Percentiles rank a stretch among this genome's conserved stretches.
These are phyloP conservation scores for Metschnikowia lachancei DNA, from an alignment of 805 yeast genomes.

Conservation along the genomic window DNA sequence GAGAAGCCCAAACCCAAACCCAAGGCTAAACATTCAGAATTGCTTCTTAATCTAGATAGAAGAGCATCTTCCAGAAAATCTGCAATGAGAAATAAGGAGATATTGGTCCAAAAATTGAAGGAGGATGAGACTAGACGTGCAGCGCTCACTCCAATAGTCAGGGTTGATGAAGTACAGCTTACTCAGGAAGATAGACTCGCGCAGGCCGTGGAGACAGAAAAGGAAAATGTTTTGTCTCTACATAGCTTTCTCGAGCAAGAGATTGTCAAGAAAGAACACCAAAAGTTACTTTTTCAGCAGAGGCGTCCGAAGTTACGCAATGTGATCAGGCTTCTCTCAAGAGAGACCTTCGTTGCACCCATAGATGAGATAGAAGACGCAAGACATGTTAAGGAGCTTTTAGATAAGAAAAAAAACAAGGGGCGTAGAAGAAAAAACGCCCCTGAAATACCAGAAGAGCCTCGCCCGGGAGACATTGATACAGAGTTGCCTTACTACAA, in stretches of 20 bases:
- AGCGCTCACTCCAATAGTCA: conserved; percentile 42
- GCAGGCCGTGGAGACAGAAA: conserved; percentile 88
- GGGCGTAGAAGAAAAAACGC: conserved; percentile 43
- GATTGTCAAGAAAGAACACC: conserved; percentile 70
- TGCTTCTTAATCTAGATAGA: conserved; percentile 51
- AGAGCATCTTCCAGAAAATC: conserved; percentile 76
- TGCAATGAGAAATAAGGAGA: conserved; percentile 73
- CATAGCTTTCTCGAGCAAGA: conserved; percentile 83
- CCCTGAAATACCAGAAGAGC: conserved; percentile 24
- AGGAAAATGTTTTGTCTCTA: conserved; percentile 67
- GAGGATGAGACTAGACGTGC: conserved; percentile 62
- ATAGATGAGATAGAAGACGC: conserved; percentile 56
- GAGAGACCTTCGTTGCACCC: conserved; percentile 56
- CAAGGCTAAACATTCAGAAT: conserved; percentile 43
- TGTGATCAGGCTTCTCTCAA: conserved; percentile 52
- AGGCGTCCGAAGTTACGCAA: conserved; percentile 59
- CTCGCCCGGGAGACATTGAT: conserved; percentile 35
- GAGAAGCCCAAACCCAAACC: conserved; percentile 28
- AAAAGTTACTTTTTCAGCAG: conserved; percentile 68
- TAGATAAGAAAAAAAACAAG: conserved; percentile 37
- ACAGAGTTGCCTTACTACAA: conserved; percentile 27
- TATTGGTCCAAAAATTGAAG: conserved; percentile 68
- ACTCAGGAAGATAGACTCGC: conserved; percentile 71
- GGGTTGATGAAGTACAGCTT: conserved; percentile 45
- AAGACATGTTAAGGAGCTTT: conserved; percentile 38